Conservation (phyloP, 2,329 filamentous ascomycete genomes). For the Arachnomyces sp. region DNA sequence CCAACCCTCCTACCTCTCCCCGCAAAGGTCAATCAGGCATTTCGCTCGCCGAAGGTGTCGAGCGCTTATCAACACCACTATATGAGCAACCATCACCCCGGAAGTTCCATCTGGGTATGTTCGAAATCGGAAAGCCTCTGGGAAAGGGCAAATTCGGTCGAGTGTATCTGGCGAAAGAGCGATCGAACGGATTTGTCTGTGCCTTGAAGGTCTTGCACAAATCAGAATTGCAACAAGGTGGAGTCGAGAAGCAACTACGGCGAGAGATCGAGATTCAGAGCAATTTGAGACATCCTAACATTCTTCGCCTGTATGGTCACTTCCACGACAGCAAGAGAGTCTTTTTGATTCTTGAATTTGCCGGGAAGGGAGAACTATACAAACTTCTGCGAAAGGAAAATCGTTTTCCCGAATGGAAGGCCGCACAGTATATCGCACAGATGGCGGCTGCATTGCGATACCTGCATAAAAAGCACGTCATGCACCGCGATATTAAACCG, state of each 20-base stretch:
- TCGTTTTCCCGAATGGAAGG: conserved; percentile 78
- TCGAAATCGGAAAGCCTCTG: conserved; percentile 79
- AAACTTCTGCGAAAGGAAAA: conserved; percentile 74
- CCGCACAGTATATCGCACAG: conserved; percentile 79
- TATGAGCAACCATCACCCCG: conserved; percentile 50
- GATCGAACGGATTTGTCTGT: conserved; percentile 72
- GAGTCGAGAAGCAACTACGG: conserved; percentile 79
- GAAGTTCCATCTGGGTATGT: conserved; percentile 83
- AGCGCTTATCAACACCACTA: conserved; percentile 36
- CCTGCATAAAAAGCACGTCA: conserved; percentile 92
- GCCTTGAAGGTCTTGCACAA: conserved; percentile 83
- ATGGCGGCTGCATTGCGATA: conserved; percentile 88
- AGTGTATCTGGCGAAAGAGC: conserved; percentile 77
- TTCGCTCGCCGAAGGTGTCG: conserved; percentile 45
- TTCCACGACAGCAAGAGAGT: conserved; percentile 86
- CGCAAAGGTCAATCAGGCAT: conserved; percentile 50
- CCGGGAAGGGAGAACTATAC: conserved; percentile 78
- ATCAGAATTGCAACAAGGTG: conserved; percentile 68
- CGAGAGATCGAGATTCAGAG: conserved; percentile 87
- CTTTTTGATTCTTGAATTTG: conserved; percentile 81
- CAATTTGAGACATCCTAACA: conserved; percentile 78
- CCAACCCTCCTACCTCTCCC: conserved; percentile 55
- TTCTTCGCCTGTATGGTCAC: conserved; percentile 74
- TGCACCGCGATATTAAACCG: conserved; percentile 95
- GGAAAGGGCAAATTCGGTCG: conserved; percentile 84